Evolutionary conservation across 208 protist species (phyloP), one percentile per base, ranked within the genome.

Genomic region (Endotrypanum monterogeii): DNA sequence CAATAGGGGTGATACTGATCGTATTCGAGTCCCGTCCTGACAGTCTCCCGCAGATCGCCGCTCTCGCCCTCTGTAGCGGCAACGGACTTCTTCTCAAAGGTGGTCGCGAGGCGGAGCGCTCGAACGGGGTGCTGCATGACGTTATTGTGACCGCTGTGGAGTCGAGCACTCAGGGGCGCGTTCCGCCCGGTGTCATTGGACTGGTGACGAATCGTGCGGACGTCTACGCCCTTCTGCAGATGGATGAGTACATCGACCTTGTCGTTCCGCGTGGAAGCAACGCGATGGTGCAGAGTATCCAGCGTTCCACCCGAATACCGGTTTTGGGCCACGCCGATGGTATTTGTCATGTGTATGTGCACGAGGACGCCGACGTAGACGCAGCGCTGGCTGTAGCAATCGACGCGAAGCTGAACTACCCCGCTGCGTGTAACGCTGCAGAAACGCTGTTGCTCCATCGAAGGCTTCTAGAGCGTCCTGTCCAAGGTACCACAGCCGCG

Each of bases 1-100:
- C 97, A 20, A 94, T 99, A 48, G 97, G 97, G 23, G 96, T 98
- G 58, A 82, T 99, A 62, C 82, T 94, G 23, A 86, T 99, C 57
- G 96, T 99, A 44, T 99, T 99, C 73, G 97, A 99, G 83, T 93
- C 93, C 9, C 79, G 97, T 14, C 97, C 97, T 18, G 96, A 99
- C 68, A 90, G 74, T 39, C 76, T 88, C 23, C 83, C 86, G 44
- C 94, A 98, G 82, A 93, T 98, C 51, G 84, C 94, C 0, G 73
- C 90, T 7, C 85, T 98, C 32, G 86, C 93, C 14, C 79, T 98
- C 20, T 79, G 75, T 55, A 92, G 88, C 60, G 94, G 91, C 60
- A 98, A 98, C 74, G 96, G 88, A 7, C 71, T 98, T 16, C 61
- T 98, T n/a, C 83, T 98, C 55, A 98, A 98, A 83, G 92, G 91